phyloP scores from a whole-genome alignment of 192 early-diverging fungal species.

The Linnemannia exigua region DNA sequence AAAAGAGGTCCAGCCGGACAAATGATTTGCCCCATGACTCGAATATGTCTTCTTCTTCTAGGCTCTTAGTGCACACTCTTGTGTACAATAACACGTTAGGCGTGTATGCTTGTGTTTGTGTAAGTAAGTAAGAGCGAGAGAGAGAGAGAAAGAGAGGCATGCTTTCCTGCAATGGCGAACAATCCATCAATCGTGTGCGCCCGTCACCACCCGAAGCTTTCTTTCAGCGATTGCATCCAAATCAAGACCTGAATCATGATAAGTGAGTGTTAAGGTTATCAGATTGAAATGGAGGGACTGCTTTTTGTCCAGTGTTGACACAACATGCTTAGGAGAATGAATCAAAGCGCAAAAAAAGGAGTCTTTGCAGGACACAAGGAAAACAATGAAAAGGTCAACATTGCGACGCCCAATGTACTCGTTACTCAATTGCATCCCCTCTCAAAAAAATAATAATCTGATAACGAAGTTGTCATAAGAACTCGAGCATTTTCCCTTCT shows the following conservation, averaged over 20 bases:
- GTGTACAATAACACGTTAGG: not conserved
- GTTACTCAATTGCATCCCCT: not conserved
- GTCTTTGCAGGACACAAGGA: not conserved
- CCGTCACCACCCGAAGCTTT: not conserved
- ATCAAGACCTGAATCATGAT: not conserved
- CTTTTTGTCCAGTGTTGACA: not conserved
- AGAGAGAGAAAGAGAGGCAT: not conserved
- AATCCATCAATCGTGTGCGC: not conserved
- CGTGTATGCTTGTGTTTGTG: not conserved
- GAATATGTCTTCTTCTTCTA: not conserved
- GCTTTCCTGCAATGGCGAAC: not conserved
- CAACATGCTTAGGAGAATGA: not conserved
- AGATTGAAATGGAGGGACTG: not conserved
- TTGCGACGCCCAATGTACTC: constrained; percentile 1
- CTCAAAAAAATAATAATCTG: not conserved
- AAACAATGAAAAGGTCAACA: not conserved
- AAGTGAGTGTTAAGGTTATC: not conserved
- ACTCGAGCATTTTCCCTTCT: not conserved
- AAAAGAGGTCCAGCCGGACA: constrained; percentile 3
- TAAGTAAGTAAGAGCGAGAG: not conserved
- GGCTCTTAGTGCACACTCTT: not conserved
- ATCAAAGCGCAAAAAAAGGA: not conserved
- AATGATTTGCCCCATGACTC: constrained; percentile 3
- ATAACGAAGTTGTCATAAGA: not conserved
- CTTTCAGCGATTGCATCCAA: not conserved